phyloP scores from a whole-genome alignment of 73 alveolate genomes.

The Paramecium caudatum region DNA sequence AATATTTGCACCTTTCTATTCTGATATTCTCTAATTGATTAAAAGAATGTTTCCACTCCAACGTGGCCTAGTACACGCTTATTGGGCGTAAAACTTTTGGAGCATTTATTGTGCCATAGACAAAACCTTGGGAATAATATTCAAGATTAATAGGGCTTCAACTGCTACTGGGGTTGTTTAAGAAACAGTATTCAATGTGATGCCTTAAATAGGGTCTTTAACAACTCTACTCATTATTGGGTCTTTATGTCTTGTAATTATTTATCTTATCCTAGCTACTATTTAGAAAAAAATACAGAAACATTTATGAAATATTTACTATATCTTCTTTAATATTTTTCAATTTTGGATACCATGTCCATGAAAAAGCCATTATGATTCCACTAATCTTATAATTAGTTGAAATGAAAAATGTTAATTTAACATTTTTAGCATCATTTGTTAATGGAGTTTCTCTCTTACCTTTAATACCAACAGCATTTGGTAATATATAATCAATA shows the following conservation, averaged over 20 bases:
- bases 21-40: conserved; percentile 81
- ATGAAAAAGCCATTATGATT: conserved; percentile 91
- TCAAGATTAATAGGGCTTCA: conserved; percentile 69
- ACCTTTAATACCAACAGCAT: conserved; percentile 43
- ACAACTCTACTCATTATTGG: conserved; percentile 78
- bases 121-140: conserved; percentile 65
- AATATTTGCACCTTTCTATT: conserved; percentile 85
- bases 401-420: not conserved
- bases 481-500: conserved; percentile 25
- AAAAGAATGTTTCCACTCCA: conserved; percentile 90
- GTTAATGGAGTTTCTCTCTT: conserved; percentile 23
- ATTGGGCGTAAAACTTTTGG: conserved; percentile 96
- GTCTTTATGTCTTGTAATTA: conserved; percentile 56
- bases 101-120: conserved; percentile 84
- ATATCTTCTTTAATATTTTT: conserved; percentile 87
- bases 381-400: conserved; percentile 81
- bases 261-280: conserved; percentile 62
- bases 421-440: conserved; percentile 67
- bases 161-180: conserved; percentile 81
- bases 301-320: conserved; percentile 52
- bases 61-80: conserved; percentile 93
- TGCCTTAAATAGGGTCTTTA: conserved; percentile 79
- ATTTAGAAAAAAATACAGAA: conserved; percentile 61
- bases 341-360: conserved; percentile 94
- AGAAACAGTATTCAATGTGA: conserved; percentile 83